A percentile compares a stretch with the other conserved stretches of the same genome.
Evolutionary conservation across 108 stramenopile species (phyloP).

Genomic region (Cyclotella atomus): DNA sequence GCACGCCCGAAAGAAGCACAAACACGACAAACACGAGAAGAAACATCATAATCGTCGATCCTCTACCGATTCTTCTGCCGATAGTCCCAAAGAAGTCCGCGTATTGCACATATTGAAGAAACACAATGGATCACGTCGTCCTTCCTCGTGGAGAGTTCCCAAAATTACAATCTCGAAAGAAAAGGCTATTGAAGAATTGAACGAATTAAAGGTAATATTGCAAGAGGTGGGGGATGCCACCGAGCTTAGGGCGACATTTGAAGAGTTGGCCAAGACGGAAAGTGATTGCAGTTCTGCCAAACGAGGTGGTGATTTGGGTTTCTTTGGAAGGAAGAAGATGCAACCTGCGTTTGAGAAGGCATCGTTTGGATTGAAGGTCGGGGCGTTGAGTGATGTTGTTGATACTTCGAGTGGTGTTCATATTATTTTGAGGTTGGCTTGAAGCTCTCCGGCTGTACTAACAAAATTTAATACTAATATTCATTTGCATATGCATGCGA

Average conservation of each 20-base stretch:
- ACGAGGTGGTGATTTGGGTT: constrained; percentile 84
- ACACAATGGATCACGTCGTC: constrained; percentile 75
- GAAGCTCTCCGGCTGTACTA: neutral
- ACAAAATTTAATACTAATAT: neutral
- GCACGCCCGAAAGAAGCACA: constrained; percentile 13
- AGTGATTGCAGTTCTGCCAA: constrained; percentile 85
- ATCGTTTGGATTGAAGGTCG: constrained; percentile 80
- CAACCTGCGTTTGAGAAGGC: constrained; percentile 81
- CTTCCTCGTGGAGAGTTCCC: constrained; percentile 72
- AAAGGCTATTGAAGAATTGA: constrained; percentile 73
- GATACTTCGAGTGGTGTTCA: constrained; percentile 88
- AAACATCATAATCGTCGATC: constrained; percentile 6
- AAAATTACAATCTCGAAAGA: constrained; percentile 75
- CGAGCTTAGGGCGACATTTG: constrained; percentile 78
- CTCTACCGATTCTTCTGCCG: neutral
- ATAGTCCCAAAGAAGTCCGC: constrained; percentile 69
- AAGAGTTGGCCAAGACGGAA: constrained; percentile 83
- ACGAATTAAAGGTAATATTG: constrained; percentile 62
- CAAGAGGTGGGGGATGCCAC: constrained; percentile 44
- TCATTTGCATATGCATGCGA: neutral
- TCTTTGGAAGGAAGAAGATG: constrained; percentile 85
- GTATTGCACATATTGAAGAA: constrained; percentile 89
- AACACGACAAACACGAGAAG: constrained; percentile 7
- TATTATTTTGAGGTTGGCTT: constrained; percentile 74
- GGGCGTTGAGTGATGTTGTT: constrained; percentile 78